Evolutionary conservation across 257 asterid genomes (phyloP), one percentile per base, ranked within the genome.

Genomic region (Przewalskia tangutica): DNA sequence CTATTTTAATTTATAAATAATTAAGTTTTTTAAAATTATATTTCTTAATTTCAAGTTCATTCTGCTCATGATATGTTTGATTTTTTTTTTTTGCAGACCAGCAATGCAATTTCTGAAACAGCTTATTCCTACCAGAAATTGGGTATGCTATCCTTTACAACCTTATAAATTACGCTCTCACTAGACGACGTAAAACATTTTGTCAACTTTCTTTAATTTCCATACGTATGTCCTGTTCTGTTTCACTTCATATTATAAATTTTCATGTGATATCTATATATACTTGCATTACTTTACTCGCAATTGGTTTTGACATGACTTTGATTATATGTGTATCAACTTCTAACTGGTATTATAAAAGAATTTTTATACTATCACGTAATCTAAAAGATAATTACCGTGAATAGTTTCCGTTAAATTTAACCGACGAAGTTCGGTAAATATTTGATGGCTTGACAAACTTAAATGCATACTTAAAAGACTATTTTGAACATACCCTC

Each of bases 21-120:
- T 13, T 82, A 56, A 13, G 38, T 44, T 7, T 81, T 23, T 2
- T 3, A 1, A 38, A 38, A 38, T 38, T 38, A 38, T 38, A 10
- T 27, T 17, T 7, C 20, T 6, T 73, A 50, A 23, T 23, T 48
- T 73, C 8, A 73, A 48, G 8, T 46, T 71, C 18, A 0, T 50
- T 48, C 34, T 16, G 51, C 11, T 70, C 4, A 14, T 23, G 36
- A 53, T 5, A 34, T 38, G 42, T 59, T 60, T 67, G 65, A 23
- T 55, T 13, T 50, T 0, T 27, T 50, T 0, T 27, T 46, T 54
- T 79, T 85, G 89, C 97, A 93, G 97, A 60, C 83, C 54, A 60
- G 83, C 83, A 59, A 82, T 8, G 85, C 76, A 36, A 85, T 71
- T 68, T 36, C 89, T 66, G 88, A 55, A 83, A 56, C 73, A 62